phyloP scores from a whole-genome alignment of 108 stramenopile genomes.

The Cylindrotheca fusiformis region DNA sequence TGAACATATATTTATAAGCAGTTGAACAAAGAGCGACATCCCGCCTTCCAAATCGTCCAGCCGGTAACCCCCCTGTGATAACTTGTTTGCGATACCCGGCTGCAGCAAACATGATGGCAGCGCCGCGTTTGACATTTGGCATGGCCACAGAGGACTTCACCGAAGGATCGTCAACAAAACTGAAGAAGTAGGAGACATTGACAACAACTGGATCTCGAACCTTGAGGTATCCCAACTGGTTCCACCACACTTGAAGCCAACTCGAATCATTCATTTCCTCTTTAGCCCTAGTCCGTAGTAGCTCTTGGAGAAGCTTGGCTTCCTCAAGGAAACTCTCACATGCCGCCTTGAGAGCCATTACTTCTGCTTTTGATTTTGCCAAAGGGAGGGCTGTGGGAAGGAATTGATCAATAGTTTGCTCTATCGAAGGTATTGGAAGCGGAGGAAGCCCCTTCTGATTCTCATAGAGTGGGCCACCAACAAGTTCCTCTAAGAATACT shows the following conservation, averaged over 20 bases:
- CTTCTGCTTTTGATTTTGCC: constrained; percentile 30
- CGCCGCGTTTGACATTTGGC: constrained; percentile 31
- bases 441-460: constrained; percentile 46
- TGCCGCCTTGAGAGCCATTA: constrained; percentile 25
- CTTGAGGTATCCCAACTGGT: constrained; percentile 47
- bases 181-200: constrained; percentile 68
- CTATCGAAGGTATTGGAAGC: constrained; percentile 61
- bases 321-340: constrained; percentile 35
- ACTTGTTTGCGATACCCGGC: constrained; percentile 28
- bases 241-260: constrained; percentile 74
- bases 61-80: constrained; percentile 24
- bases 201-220: constrained; percentile 64
- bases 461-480: constrained; percentile 57
- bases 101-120: constrained; percentile 29
- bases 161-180: constrained; percentile 50
- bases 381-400: constrained; percentile 44
- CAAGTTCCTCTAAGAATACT: constrained; percentile 54
- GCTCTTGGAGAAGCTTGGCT: constrained; percentile 40
- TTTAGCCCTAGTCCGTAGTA: constrained; percentile 29
- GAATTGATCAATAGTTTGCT: constrained; percentile 46
- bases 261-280: constrained; percentile 35
- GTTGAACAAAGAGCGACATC: constrained; percentile 34
- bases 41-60: constrained; percentile 33
- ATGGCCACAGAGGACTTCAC: background rate
- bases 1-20: constrained; percentile 72